phyloP scores from a whole-genome alignment of 2,329 filamentous ascomycete species.

The Talaromyces pinophilus region DNA sequence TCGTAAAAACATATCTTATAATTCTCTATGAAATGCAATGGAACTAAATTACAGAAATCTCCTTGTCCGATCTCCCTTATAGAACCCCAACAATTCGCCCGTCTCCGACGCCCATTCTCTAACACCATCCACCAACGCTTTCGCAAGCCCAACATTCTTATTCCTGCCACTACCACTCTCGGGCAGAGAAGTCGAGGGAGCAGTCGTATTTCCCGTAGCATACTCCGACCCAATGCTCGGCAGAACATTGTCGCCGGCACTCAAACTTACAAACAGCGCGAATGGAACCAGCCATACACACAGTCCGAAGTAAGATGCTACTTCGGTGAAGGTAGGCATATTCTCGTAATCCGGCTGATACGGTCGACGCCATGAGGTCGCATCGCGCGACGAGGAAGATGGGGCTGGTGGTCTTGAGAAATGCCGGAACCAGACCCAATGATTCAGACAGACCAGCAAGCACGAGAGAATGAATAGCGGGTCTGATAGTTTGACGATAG shows the following conservation, averaged over 20 bases:
- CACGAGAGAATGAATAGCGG: conserved; percentile 85
- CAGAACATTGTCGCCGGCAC: conserved; percentile 90
- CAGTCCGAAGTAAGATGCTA: conserved; percentile 92
- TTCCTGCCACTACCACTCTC: conserved; percentile 41
- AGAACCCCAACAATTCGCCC: conserved; percentile 63
- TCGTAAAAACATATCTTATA: background rate
- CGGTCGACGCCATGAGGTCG: conserved; percentile 39
- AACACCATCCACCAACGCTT: conserved; percentile 61
- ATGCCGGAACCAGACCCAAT: conserved; percentile 94
- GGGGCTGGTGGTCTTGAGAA: conserved; percentile 67
- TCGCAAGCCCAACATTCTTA: conserved; percentile 62
- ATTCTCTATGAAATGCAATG: background rate
- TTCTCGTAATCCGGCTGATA: conserved; percentile 47
- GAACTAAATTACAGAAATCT: conserved; percentile 32
- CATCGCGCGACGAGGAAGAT: conserved; percentile 25
- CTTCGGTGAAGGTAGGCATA: conserved; percentile 84
- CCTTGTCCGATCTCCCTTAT: conserved; percentile 60
- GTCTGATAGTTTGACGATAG: conserved; percentile 80
- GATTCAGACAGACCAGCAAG: conserved; percentile 80
- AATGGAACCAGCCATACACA: conserved; percentile 98
- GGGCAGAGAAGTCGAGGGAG: conserved; percentile 21
- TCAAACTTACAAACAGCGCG: conserved; percentile 88
- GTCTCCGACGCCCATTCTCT: conserved; percentile 64
- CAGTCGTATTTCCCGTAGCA: conserved; percentile 54
- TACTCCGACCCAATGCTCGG: conserved; percentile 86